A percentile compares a stretch with the other conserved stretches of the same genome.
Evolutionary conservation across 2,329 filamentous ascomycete species (phyloP).

Genomic region (Seiridium unicorne): DNA sequence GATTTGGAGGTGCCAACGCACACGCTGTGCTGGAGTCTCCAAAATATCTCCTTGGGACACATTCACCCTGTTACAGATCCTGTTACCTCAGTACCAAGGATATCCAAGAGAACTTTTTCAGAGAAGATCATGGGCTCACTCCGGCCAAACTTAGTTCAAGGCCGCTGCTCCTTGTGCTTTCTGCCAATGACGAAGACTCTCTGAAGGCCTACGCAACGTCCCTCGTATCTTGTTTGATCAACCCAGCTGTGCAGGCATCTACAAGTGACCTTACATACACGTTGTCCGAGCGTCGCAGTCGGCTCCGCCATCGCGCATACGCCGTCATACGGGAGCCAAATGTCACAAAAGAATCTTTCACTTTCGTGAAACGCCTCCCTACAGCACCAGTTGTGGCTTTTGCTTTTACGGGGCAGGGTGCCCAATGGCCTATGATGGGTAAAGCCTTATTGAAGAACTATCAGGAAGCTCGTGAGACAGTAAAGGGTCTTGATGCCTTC

Average conservation of each 20-base stretch:
- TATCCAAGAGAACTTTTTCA: not conserved
- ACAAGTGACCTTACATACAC: not conserved
- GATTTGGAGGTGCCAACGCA: conserved; percentile 6
- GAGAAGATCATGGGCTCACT: not conserved
- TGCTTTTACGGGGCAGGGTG: conserved; percentile 1
- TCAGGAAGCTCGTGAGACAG: not conserved
- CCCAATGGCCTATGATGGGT: conserved; percentile 1
- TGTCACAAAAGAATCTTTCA: not conserved
- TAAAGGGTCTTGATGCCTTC: not conserved
- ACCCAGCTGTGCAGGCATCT: not conserved
- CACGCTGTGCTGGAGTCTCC: conserved; percentile 2
- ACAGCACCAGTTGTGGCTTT: not conserved
- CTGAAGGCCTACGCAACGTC: not conserved
- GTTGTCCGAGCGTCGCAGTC: not conserved
- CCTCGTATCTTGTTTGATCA: not conserved
- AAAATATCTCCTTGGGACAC: not conserved
- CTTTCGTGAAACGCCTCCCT: too few species aligned
- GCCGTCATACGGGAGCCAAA: not conserved
- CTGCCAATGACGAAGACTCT: not conserved
- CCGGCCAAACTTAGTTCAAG: not conserved
- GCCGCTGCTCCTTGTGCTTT: not conserved
- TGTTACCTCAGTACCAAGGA: not conserved
- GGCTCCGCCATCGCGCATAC: not conserved
- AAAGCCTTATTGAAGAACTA: not conserved
- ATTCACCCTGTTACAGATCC: not conserved